Conservation (phyloP, 2,329 filamentous ascomycete genomes). For the Tolypocladium tundrense region DNA sequence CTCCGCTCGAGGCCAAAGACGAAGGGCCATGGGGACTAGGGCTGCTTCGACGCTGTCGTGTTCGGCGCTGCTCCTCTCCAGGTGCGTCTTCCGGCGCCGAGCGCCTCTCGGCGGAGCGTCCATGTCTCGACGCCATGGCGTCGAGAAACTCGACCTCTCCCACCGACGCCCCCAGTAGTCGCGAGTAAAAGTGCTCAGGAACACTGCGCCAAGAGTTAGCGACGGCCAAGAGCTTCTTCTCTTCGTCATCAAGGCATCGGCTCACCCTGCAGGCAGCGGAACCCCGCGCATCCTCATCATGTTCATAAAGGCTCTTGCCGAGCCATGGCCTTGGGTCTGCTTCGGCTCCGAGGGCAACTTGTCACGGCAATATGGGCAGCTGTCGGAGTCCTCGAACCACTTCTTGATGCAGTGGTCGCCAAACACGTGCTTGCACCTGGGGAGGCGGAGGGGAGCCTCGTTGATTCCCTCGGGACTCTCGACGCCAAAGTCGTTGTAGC, state of each 20-base stretch:
- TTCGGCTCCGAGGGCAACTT: constrained; percentile 43
- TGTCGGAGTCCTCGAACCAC: constrained; percentile 53
- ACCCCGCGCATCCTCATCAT: constrained; percentile 18
- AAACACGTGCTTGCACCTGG: constrained; percentile 54
- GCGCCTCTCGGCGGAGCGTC: constrained; percentile 11
- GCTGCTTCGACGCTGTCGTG: constrained; percentile 14
- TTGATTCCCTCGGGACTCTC: constrained; percentile 46
- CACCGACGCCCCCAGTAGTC: constrained; percentile 6
- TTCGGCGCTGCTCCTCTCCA: constrained; percentile 16
- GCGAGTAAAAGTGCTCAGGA: constrained; percentile 11
- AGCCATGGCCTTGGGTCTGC: constrained; percentile 3
- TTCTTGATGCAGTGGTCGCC: constrained; percentile 55
- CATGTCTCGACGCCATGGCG: constrained; percentile 6
- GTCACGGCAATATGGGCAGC: constrained; percentile 54
- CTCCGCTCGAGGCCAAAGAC: background rate
- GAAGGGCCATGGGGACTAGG: background rate
- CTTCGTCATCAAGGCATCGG: background rate
- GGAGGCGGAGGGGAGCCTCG: constrained; percentile 47
- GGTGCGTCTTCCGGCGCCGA: constrained; percentile 16
- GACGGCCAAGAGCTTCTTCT: background rate
- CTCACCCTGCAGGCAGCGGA: constrained; percentile 12
- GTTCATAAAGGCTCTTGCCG: constrained; percentile 18
- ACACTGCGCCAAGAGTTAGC: background rate
- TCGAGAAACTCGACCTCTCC: constrained; percentile 8
- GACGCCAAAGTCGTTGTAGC: constrained; percentile 52